phyloP scores from a whole-genome alignment of 208 protist species.

The Leptomonas pyrrhocoris region DNA sequence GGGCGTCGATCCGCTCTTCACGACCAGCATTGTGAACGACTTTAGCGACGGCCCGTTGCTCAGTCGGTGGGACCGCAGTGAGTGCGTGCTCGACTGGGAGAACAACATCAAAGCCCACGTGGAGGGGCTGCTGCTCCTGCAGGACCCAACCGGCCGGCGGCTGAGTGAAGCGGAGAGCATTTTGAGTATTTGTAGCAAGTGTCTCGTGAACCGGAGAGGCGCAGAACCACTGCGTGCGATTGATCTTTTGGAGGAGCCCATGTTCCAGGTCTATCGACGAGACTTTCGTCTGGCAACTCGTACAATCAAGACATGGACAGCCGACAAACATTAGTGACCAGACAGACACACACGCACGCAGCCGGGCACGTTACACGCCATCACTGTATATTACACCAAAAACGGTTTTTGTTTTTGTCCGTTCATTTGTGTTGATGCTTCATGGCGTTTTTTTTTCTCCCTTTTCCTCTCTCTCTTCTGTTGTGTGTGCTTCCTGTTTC shows the following conservation, averaged over 20 bases:
- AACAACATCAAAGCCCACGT: conserved; percentile 72
- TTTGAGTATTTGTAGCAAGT: conserved; percentile 55
- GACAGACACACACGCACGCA: no score
- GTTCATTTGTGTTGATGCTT: neutral
- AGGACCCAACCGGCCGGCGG: conserved; percentile 34
- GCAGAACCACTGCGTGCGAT: conserved; percentile 34
- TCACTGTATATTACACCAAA: no score
- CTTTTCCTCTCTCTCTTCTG: neutral
- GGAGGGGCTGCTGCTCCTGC: conserved; percentile 31
- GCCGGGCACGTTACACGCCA: no score
- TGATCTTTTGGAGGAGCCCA: conserved; percentile 45
- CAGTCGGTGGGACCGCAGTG: conserved; percentile 29
- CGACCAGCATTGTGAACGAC: conserved; percentile 65
- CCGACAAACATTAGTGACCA: neutral
- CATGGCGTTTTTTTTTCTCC: neutral
- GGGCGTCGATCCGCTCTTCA: conserved; percentile 81
- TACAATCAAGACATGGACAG: conserved; percentile 40
- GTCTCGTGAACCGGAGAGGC: conserved; percentile 59
- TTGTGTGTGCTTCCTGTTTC: neutral
- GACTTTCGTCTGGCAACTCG: conserved; percentile 28
- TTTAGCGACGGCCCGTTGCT: conserved; percentile 79
- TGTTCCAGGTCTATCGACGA: conserved; percentile 49
- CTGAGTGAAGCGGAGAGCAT: conserved; percentile 35
- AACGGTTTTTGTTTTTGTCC: neutral
- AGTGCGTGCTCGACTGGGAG: conserved; percentile 73